Evolutionary conservation across 257 asterid genomes (phyloP), one percentile per base, ranked within the genome.

Genomic region (Linderniella brevidens): DNA sequence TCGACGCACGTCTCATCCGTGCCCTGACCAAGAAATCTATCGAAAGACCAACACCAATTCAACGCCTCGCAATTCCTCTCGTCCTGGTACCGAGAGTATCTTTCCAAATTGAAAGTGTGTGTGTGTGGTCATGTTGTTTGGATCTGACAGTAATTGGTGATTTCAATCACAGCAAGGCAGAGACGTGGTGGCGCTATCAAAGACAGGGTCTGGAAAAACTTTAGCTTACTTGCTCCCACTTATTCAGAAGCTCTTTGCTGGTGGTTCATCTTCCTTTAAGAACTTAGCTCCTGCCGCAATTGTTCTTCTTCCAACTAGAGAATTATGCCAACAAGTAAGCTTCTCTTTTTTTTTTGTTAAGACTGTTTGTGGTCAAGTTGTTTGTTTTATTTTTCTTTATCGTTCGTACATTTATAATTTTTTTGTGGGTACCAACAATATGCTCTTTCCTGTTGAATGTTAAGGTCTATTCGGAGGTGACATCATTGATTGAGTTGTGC

Each of bases 151-250:
- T 48, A 25, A 25, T 6, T 25, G 32, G 6, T 25, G 19, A 35
- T 20, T 35, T 43, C 5, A 19, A 8, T 58, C 39, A 19, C 39
- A 81, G 99, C 92, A 81, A 79, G 98, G 96, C 5, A 81, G 84
- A 71, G 96, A 85, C 56, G 92, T 90, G 62, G 96, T 85, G 54
- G 94, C 96, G 17, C 79, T 87, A 57, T 94, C 96, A 4, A 90
- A 90, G 68, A 90, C 99, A 12, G 96, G 98, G 41, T 90, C 99
- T 10, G 99, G 96, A 13, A 90, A 90, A 64, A 90, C 98, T 36
- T 67, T 78, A 15, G 92, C 94, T 11, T 90, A 85, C 63, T 71
- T 90, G 46, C 88, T 90, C 42, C 98, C 98, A 25, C 49, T 90
- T 58, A 85, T 90, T 64, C 99, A 85, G 63, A 90, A 80, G 69